Percentiles rank a stretch among this genome's conserved stretches.
Evolutionary conservation across 805 yeast species (phyloP).

Genomic region (Hagleromyces aurorensis): DNA sequence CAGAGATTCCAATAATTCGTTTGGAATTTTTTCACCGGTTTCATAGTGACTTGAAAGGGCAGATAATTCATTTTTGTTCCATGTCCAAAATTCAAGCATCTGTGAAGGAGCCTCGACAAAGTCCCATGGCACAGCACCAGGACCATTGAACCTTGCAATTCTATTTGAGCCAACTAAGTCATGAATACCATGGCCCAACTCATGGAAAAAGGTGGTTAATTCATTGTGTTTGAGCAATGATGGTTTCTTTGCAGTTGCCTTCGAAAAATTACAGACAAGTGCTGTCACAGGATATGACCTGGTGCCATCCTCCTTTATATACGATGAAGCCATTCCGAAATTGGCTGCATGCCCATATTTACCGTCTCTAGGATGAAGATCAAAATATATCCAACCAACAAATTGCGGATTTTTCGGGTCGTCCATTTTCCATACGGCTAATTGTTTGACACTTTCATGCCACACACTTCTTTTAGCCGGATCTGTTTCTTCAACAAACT

Average conservation of each 20-base stretch:
- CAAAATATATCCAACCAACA: slow-evolving; percentile 73
- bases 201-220: slow-evolving; percentile 81
- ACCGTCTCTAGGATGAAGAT: slow-evolving; percentile 78
- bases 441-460: slow-evolving; percentile 74
- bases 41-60: slow-evolving; percentile 59
- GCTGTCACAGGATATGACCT: slow-evolving; percentile 65
- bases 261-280: slow-evolving; percentile 77
- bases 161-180: slow-evolving; percentile 59
- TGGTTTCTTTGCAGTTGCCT: slow-evolving; percentile 62
- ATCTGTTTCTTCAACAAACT: slow-evolving; percentile 46
- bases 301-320: slow-evolving; percentile 38
- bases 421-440: slow-evolving; percentile 63
- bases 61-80: slow-evolving; percentile 58
- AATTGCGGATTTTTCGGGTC: slow-evolving; percentile 41
- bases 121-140: slow-evolving; percentile 69
- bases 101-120: slow-evolving; percentile 91
- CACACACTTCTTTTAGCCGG: slow-evolving; percentile 43
- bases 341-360: slow-evolving; percentile 88
- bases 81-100: slow-evolving; percentile 82
- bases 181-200: slow-evolving; percentile 85
- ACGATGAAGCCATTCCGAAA: slow-evolving; percentile 61
- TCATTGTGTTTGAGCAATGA: slow-evolving; percentile 70
- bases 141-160: slow-evolving; percentile 64
- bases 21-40: slow-evolving; percentile 49
- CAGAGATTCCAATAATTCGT: slow-evolving; percentile 48